Evolutionary conservation across 805 yeast species (phyloP).

Genomic region (Cyberlindnera maclurae): DNA sequence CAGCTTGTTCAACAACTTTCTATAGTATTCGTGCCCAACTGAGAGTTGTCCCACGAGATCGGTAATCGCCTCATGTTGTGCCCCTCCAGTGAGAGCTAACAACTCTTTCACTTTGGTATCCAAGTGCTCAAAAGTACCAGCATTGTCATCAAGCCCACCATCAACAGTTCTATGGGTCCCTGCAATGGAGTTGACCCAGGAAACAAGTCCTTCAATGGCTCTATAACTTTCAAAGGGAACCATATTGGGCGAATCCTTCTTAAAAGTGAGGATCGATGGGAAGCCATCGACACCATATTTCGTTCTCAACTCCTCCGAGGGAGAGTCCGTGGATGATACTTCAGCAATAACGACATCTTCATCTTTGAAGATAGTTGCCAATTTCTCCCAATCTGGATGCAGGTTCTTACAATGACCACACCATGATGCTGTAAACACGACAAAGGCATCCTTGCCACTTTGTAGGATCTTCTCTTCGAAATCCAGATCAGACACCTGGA

Average conservation of each 20-base stretch:
- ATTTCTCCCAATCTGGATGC: slow-evolving; percentile 38
- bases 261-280: slow-evolving; percentile 47
- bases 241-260: slow-evolving; percentile 7
- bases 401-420: slow-evolving; percentile 46
- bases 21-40: slow-evolving; percentile 38
- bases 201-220: slow-evolving; percentile 42
- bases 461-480: slow-evolving; percentile 30
- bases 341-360: slow-evolving; percentile 36
- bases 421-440: slow-evolving; percentile 45
- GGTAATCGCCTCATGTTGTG: slow-evolving; percentile 21
- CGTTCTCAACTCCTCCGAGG: slow-evolving; percentile 34
- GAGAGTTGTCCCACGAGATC: slow-evolving; percentile 24
- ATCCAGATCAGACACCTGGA: slow-evolving; percentile 23
- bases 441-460: slow-evolving; percentile 16
- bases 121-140: slow-evolving; percentile 17
- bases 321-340: slow-evolving; percentile 36
- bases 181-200: slow-evolving; percentile 40
- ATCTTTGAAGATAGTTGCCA: slow-evolving; percentile 37
- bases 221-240: slow-evolving; percentile 30
- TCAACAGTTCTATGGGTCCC: slow-evolving; percentile 29
- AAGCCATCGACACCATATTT: slow-evolving; percentile 35
- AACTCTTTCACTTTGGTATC: slow-evolving; percentile 22
- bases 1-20: slow-evolving; percentile 37
- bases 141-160: slow-evolving; percentile 28
- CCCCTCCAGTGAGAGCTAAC: slow-evolving; percentile 20